Base-by-base conservation (phyloP, 805 yeast species). In the Metschnikowia orientalis region DNA sequence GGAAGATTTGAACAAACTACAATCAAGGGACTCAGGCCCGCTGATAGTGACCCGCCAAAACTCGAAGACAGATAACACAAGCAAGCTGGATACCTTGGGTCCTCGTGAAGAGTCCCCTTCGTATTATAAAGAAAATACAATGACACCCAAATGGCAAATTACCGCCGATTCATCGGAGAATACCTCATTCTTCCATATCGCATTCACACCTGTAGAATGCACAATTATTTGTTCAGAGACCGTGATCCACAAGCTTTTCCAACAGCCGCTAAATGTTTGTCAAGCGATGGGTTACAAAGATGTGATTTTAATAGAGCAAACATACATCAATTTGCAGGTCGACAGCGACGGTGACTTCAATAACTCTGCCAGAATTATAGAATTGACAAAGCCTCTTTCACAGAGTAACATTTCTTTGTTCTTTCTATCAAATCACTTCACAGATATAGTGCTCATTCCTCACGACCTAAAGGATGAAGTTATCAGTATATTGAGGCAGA, bases 381-480 rank as follows among this genome's bases (percentile, higher is more conserved):
- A 73, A 34, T 54, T 79, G 23, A 75, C 81, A 1, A 61, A 64
- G 31, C 85, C 85, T 1, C 56, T 79, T n/a, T 69, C 81, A 1
- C 59, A 63, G 23, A 74, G 75, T 28, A 67, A 64, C 11, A 75
- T 79, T 18, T 69, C 84, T 2, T 60, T 79, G 20, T 79, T 77
- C 48, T 79, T 79, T 53, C 53, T 79, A 19, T 69, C 79, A 11
- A 75, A 79, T 20, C 81, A 79, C 54, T 78, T 76, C 52, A 71
- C 77, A 24, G 83, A 79, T 52, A 73, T 75, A 28, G 78, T 79
- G 14, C 57, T 79, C 28, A 64, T 78, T n/a, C 86, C 86, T 0
- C 53, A 51, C 22, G 45, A 49, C 5, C 60, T 64, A 5, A 65
- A 67, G 40, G 60, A 56, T 1, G 61, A 65, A 35, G 82, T 76